Evolutionary conservation across 192 early-diverging fungal genomes (phyloP).

Genomic region (Coemansia reversa): DNA sequence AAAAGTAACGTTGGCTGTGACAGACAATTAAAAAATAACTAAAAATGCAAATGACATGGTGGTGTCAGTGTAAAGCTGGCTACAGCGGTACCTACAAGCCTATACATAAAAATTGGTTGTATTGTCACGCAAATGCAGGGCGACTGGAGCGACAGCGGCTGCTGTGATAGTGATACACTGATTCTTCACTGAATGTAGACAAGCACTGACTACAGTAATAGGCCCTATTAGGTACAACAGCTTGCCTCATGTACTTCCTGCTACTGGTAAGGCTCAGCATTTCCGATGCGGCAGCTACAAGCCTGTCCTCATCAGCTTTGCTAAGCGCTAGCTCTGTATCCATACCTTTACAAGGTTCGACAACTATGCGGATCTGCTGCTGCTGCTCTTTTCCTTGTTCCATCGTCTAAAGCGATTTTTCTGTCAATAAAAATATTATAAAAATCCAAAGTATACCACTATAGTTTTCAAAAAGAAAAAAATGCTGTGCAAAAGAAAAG

Average conservation of each 20-base stretch:
- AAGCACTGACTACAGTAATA: neutral
- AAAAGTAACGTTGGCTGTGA: too few species aligned
- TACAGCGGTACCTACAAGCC: neutral
- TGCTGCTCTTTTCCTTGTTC: neutral
- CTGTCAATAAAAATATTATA: neutral
- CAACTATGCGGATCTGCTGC: neutral
- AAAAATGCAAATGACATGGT: neutral
- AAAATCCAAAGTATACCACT: neutral
- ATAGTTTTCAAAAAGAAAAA: neutral
- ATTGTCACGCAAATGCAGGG: neutral
- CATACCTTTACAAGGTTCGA: neutral
- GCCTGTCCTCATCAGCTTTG: neutral
- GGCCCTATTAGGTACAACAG: neutral
- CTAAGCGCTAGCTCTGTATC: neutral
- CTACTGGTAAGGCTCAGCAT: neutral
- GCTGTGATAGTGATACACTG: neutral
- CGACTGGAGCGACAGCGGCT: neutral
- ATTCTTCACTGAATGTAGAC: neutral
- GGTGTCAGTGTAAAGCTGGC: neutral
- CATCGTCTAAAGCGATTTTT: neutral
- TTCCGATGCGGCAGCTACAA: neutral
- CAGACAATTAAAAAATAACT: neutral
- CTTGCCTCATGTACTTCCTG: neutral
- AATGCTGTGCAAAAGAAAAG: neutral
- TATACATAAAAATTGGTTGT: neutral